These are phyloP conservation scores for Thymus quinquecostatus DNA, from an alignment of 257 asterid genomes.

Conservation along the genomic window DNA sequence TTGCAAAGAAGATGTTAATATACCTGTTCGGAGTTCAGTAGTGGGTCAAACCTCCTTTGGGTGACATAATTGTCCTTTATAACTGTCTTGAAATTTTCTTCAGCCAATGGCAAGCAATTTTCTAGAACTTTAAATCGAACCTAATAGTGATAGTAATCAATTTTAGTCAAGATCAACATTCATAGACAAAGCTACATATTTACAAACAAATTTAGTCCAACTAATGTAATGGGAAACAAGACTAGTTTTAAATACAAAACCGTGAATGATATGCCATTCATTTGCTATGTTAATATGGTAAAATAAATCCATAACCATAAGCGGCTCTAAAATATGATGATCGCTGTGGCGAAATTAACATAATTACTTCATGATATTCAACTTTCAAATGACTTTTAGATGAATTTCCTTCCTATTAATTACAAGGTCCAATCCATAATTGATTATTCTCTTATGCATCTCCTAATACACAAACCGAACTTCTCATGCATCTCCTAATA, in stretches of 20 bases:
- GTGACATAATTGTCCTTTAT: conserved; percentile 73
- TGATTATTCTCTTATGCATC: not conserved
- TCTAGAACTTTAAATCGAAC: conserved; percentile 67
- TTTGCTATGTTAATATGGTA: too few relatives aligned
- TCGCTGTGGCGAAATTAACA: too few relatives aligned
- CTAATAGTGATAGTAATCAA: conserved; percentile 42
- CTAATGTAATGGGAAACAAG: not conserved
- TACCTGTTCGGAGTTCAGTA: conserved; percentile 77
- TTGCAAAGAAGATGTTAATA: not conserved
- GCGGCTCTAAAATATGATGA: too few relatives aligned
- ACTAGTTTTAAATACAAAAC: not conserved
- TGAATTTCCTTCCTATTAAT: not conserved
- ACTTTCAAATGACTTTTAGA: not conserved
- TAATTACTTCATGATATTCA: not conserved
- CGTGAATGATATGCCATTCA: not conserved
- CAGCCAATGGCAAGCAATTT: conserved; percentile 80
- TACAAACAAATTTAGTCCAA: too few relatives aligned
- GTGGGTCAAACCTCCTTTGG: conserved; percentile 66
- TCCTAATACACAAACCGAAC: not conserved
- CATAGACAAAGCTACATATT: too few relatives aligned
- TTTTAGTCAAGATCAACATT: conserved; percentile 27
- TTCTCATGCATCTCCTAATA: not conserved
- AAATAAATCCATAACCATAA: too few relatives aligned
- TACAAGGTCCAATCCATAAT: not conserved
- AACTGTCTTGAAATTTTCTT: conserved; percentile 74